Conservation (phyloP, 495 filamentous ascomycete genomes). For the Xylaria grammica region DNA sequence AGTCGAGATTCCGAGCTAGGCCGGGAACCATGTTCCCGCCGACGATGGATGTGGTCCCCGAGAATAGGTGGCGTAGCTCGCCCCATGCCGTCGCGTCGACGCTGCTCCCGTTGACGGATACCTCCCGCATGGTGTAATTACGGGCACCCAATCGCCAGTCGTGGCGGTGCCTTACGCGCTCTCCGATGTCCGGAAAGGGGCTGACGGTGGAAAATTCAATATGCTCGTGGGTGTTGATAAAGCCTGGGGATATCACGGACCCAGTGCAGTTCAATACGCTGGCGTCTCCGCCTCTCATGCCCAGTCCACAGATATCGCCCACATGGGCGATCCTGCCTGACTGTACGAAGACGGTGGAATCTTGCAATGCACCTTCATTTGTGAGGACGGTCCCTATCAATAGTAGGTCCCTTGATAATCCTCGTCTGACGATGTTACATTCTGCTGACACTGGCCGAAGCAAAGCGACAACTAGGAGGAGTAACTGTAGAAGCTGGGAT, state of each 20-base stretch:
- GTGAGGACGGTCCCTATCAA: conserved; percentile 24
- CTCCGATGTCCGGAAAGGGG: conserved; percentile 22
- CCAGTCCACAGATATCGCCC: conserved; percentile 17
- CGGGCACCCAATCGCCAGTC: conserved; percentile 26
- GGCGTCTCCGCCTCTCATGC: conserved; percentile 19
- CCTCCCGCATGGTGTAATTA: conserved; percentile 18
- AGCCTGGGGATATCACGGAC: conserved; percentile 60
- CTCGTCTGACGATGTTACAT: conserved; percentile 15
- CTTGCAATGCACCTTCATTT: neutral
- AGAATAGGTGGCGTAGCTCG: conserved; percentile 30
- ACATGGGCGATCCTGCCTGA: conserved; percentile 19
- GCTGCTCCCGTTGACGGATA: conserved; percentile 20
- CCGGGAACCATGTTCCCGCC: conserved; percentile 27
- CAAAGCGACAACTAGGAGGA: neutral
- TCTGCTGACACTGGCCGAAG: neutral
- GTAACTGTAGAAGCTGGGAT: neutral
- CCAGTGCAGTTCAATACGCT: conserved; percentile 52
- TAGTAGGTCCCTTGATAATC: conserved; percentile 22
- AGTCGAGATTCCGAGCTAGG: conserved; percentile 25
- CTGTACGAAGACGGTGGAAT: conserved; percentile 21
- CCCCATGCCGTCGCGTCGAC: conserved; percentile 26
- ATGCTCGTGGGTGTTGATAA: conserved; percentile 63
- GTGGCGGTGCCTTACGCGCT: conserved; percentile 24
- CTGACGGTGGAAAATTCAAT: conserved; percentile 20
- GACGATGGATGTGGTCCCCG: conserved; percentile 27